Conservation (phyloP, 2,329 filamentous ascomycete genomes). For the Lachnellula subtilissima region DNA sequence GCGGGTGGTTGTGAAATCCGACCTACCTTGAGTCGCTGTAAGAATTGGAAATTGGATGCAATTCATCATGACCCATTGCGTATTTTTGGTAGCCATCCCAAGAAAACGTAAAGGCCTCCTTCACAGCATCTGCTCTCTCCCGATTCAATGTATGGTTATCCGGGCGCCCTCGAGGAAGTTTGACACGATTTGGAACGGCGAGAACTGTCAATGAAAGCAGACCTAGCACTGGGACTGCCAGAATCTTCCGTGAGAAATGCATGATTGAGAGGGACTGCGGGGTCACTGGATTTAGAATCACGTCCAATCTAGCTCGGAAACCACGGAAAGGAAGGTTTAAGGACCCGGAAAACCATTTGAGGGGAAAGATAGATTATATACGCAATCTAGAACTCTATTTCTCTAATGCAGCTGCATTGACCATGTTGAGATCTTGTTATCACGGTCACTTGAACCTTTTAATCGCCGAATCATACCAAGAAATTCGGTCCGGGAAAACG, state of each 20-base stretch:
- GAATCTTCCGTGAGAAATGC: conserved; percentile 17
- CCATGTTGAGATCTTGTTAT: conserved; percentile 2
- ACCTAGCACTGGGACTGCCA: conserved; percentile 13
- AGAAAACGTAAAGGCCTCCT: conserved; percentile 62
- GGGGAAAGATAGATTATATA: conserved; percentile 3
- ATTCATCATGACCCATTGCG: conserved; percentile 73
- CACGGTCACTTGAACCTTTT: conserved; percentile 7
- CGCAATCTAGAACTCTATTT: conserved; percentile 1
- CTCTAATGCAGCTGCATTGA: neutral
- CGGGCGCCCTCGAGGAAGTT: conserved; percentile 8
- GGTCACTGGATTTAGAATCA: neutral
- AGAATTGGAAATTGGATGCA: conserved; percentile 62
- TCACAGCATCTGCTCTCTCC: conserved; percentile 53
- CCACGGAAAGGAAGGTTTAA: neutral
- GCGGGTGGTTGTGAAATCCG: neutral
- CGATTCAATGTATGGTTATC: conserved; percentile 23
- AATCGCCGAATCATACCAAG: neutral
- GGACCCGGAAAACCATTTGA: neutral
- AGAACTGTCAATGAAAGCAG: conserved; percentile 11
- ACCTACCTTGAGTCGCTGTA: conserved; percentile 65
- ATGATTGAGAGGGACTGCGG: conserved; percentile 9
- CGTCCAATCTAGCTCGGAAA: neutral
- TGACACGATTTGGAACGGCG: conserved; percentile 16
- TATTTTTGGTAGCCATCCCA: conserved; percentile 71
- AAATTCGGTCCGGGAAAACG: neutral